Percentiles rank a stretch among this genome's conserved stretches.
Evolutionary conservation across 257 asterid genomes (phyloP).

Genomic region (Catharanthus roseus): DNA sequence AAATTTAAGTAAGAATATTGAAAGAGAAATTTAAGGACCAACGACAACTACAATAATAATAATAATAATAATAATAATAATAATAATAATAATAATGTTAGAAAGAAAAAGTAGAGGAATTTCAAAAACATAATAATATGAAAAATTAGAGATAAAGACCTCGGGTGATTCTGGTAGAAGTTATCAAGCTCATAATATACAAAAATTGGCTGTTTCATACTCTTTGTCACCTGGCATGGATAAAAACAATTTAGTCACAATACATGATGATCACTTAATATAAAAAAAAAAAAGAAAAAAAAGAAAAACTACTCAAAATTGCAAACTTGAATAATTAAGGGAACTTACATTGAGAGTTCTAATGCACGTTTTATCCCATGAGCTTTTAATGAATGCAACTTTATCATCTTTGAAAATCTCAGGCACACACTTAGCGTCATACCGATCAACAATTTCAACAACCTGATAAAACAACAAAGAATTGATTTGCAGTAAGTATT

Average conservation of each 20-base stretch:
- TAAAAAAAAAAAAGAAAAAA: background rate
- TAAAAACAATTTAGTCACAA: background rate
- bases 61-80: too few species aligned
- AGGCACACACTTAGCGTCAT: constrained; percentile 46
- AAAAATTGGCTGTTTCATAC: too few species aligned
- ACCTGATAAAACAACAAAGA: constrained; percentile 29
- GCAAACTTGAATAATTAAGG: background rate
- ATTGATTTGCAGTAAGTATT: background rate
- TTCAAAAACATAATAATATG: background rate
- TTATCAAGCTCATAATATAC: too few species aligned
- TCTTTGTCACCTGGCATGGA: background rate
- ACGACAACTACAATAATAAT: too few species aligned
- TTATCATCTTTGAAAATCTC: constrained; percentile 24
- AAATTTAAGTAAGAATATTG: background rate
- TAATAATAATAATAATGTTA: too few species aligned
- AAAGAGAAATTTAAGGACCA: background rate
- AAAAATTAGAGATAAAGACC: background rate
- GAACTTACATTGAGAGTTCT: constrained; percentile 35
- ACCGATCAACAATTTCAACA: constrained; percentile 53
- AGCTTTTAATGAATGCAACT: constrained; percentile 30
- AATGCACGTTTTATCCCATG: constrained; percentile 32
- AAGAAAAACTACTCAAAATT: background rate
- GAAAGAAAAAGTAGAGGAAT: background rate
- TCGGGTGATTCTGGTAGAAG: too few species aligned
- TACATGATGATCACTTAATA: background rate